A percentile compares a stretch with the other conserved stretches of the same genome.
These are phyloP conservation scores for Phytopythium helicoides DNA, from an alignment of 352 stramenopile genomes.

Conservation along the genomic window DNA sequence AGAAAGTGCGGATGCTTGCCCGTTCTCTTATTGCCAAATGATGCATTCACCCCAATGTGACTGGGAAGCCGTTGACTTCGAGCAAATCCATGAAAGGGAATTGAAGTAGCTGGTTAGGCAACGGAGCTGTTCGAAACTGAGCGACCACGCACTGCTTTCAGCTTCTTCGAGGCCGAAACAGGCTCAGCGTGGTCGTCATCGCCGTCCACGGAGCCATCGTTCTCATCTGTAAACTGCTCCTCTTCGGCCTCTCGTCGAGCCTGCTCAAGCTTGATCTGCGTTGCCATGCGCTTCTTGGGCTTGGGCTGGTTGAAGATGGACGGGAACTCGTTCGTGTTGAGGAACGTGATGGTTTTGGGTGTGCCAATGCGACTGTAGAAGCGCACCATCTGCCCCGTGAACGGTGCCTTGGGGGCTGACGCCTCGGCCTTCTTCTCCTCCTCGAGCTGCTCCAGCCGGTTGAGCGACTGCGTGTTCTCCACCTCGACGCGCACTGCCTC, in stretches of 20 bases:
- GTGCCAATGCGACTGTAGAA: constrained; percentile 60
- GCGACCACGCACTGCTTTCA: not conserved
- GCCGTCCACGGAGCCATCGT: not conserved
- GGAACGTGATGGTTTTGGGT: constrained; percentile 80
- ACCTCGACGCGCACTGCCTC: constrained; percentile 80
- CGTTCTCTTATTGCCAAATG: too few species aligned
- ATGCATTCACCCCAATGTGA: too few species aligned
- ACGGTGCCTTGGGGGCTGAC: constrained; percentile 63
- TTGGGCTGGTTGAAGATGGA: constrained; percentile 62
- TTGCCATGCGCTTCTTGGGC: constrained; percentile 50
- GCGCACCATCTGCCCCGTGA: constrained; percentile 64
- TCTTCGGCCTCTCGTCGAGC: constrained; percentile 17
- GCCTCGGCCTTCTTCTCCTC: constrained; percentile 80
- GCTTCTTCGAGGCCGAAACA: not conserved
- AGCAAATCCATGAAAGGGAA: too few species aligned
- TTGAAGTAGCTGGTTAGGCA: too few species aligned
- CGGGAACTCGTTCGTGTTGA: constrained; percentile 68
- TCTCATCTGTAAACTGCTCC: not conserved
- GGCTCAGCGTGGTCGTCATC: not conserved
- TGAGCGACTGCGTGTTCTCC: constrained; percentile 78
- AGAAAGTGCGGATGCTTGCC: too few species aligned
- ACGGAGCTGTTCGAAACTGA: not conserved
- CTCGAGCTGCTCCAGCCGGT: constrained; percentile 72
- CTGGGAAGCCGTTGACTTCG: too few species aligned
- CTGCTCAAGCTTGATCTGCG: constrained; percentile 26